phyloP scores from a whole-genome alignment of 1,139 yeast species.

The Sugiyamaella paludigena region DNA sequence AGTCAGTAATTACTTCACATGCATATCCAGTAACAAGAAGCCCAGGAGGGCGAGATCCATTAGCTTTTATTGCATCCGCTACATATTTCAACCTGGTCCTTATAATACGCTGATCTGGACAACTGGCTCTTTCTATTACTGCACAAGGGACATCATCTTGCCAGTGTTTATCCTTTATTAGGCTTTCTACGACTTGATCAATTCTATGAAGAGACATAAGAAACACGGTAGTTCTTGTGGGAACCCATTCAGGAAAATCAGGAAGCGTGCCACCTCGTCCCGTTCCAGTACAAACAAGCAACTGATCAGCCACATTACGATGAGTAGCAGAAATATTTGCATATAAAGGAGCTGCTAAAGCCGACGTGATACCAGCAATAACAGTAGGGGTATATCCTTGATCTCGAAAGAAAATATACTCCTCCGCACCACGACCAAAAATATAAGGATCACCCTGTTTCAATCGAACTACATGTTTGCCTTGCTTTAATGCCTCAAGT shows the following conservation, averaged over 20 bases:
- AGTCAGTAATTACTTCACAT: conserved; percentile 53
- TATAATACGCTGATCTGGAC: conserved; percentile 87
- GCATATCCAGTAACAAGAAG: conserved; percentile 78
- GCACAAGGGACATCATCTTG: conserved; percentile 72
- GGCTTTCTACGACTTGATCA: conserved; percentile 58
- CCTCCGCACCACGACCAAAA: conserved; percentile 97
- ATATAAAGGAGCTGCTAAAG: conserved; percentile 84
- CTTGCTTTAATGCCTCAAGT: conserved; percentile 57
- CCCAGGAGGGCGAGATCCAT: conserved; percentile 94
- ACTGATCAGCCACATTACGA: conserved; percentile 89
- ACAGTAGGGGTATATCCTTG: conserved; percentile 73
- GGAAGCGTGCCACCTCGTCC: conserved; percentile 88
- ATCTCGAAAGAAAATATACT: conserved; percentile 60
- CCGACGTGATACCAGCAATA: conserved; percentile 86
- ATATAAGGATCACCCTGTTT: conserved; percentile 98
- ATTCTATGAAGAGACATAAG: conserved; percentile 89
- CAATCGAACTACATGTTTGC: conserved; percentile 78
- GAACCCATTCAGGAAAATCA: conserved; percentile 67
- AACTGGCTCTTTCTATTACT: conserved; percentile 85
- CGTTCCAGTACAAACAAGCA: conserved; percentile 90
- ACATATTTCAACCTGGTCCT: conserved; percentile 67
- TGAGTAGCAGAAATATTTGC: conserved; percentile 90
- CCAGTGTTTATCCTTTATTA: conserved; percentile 61
- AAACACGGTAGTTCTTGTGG: conserved; percentile 77
- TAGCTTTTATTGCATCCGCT: conserved; percentile 69